Conservation (phyloP, 2,329 filamentous ascomycete genomes). For the Ophioceras dolichostomum region DNA sequence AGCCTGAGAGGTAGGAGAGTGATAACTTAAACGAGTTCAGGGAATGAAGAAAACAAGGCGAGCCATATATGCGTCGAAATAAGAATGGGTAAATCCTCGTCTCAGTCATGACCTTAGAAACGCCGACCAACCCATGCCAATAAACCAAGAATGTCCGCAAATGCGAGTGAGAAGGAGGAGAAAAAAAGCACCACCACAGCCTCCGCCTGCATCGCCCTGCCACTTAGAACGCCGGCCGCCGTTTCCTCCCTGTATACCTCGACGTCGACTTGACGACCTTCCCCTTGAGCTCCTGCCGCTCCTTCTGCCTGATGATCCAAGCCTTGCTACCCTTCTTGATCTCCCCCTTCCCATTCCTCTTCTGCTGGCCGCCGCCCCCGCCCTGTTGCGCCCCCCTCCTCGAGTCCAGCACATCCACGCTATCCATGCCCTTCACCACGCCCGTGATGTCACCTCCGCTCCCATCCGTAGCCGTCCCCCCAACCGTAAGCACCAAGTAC, state of each 20-base stretch:
- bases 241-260: constrained; percentile 88
- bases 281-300: constrained; percentile 88
- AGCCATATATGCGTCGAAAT: no score
- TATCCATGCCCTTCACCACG: constrained; percentile 80
- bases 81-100: no score
- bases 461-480: constrained; percentile 38
- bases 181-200: neutral
- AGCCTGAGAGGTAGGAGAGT: no score
- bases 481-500: constrained; percentile 91
- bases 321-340: constrained; percentile 72
- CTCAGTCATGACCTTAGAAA: no score
- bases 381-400: constrained; percentile 40
- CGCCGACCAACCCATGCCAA: neutral
- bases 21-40: no score
- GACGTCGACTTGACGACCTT: constrained; percentile 86
- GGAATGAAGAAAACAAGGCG: no score
- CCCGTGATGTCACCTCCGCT: constrained; percentile 73
- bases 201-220: neutral
- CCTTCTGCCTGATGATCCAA: constrained; percentile 79
- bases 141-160: no score
- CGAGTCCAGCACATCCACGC: constrained; percentile 68
- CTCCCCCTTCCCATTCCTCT: constrained; percentile 33
- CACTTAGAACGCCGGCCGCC: constrained; percentile 60
- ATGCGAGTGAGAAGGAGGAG: no score
- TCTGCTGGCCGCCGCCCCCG: no score